Conservation (phyloP, 2,329 filamentous ascomycete genomes). For the Calonectria montana region DNA sequence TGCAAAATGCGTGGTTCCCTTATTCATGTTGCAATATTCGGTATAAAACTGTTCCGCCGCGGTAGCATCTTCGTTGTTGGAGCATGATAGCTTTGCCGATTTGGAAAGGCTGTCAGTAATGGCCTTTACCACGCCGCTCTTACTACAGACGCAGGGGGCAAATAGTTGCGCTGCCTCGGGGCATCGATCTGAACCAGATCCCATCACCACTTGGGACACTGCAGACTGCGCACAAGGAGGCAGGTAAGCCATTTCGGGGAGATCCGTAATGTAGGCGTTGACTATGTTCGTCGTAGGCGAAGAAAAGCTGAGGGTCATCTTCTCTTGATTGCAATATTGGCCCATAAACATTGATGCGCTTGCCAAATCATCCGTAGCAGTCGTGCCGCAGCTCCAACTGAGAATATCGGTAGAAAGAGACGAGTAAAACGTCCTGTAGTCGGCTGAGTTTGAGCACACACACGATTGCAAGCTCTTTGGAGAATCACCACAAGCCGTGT, state of each 20-base stretch:
- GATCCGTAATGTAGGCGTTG: conserved; percentile 61
- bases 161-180: conserved; percentile 54
- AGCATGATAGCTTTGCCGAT: conserved; percentile 57
- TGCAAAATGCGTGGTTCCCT: conserved; percentile 62
- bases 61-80: conserved; percentile 57
- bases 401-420: conserved; percentile 53
- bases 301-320: conserved; percentile 51
- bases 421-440: conserved; percentile 51
- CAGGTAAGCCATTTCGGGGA: conserved; percentile 53
- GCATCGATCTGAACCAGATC: conserved; percentile 43
- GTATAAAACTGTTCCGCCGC: conserved; percentile 63
- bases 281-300: conserved; percentile 56
- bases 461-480: conserved; percentile 61
- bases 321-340: conserved; percentile 61
- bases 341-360: conserved; percentile 59
- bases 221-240: conserved; percentile 51
- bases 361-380: conserved; percentile 60
- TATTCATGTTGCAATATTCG: conserved; percentile 63
- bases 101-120: conserved; percentile 57
- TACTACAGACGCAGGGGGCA: conserved; percentile 64
- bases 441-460: conserved; percentile 62
- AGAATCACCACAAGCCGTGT: conserved; percentile 53
- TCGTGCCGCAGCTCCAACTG: conserved; percentile 56
- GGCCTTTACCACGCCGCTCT: conserved; percentile 59
- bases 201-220: conserved; percentile 47